Percentiles rank a stretch among this genome's conserved stretches.
These are phyloP conservation scores for Colletotrichum trifolii DNA, from an alignment of 2,329 filamentous ascomycete species.

Conservation along the genomic window DNA sequence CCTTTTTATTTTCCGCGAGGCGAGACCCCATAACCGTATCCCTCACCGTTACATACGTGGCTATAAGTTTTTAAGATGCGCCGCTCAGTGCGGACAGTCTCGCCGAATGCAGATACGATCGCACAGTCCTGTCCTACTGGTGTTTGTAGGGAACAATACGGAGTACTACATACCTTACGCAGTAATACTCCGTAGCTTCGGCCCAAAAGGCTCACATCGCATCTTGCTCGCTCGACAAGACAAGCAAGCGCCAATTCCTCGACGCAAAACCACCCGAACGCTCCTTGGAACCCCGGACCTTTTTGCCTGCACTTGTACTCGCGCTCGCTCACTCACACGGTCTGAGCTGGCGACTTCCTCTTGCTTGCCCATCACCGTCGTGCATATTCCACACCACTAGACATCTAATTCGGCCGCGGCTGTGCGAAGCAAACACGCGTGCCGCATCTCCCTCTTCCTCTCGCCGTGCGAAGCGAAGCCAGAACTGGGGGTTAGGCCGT, in stretches of 20 bases:
- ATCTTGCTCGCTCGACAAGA: neutral
- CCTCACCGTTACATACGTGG: no score
- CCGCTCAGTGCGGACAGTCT: no score
- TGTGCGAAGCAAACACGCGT: conserved; percentile 16
- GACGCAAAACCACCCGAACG: conserved; percentile 14
- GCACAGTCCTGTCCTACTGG: no score
- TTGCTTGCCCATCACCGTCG: neutral
- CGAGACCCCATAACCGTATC: conserved; percentile 5
- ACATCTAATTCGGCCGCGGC: neutral
- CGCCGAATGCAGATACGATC: no score
- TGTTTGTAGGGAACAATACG: no score
- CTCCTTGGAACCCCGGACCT: conserved; percentile 2
- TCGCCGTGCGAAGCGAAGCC: no score
- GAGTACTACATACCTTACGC: no score
- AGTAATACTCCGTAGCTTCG: neutral
- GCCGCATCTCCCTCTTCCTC: neutral
- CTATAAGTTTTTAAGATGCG: no score
- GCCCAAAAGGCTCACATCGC: neutral
- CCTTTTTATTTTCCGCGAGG: conserved; percentile 24
- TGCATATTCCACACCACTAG: conserved; percentile 5
- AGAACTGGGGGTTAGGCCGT: neutral
- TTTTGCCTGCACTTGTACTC: no score
- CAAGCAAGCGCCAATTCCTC: conserved; percentile 4
- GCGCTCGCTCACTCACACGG: conserved; percentile 6
- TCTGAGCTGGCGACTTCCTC: conserved; percentile 7